Evolutionary conservation across 257 asterid species (phyloP).

Genomic region (Ophiorrhiza pumila): DNA sequence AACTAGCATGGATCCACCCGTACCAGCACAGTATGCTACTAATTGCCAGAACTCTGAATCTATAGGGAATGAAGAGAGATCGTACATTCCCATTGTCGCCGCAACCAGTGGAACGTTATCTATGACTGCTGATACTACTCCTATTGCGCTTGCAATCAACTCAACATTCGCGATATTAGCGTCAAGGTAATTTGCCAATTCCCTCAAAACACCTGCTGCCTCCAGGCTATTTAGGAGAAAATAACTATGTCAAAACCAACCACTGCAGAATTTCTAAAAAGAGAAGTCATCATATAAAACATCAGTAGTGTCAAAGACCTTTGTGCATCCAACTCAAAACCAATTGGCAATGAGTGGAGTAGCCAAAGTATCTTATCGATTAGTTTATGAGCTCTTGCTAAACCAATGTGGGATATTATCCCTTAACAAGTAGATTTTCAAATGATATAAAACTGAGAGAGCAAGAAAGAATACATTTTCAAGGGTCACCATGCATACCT

Average conservation of each 20-base stretch:
- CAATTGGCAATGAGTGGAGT: no score
- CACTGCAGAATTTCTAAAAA: neutral
- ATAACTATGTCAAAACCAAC: conserved; percentile 5
- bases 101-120: conserved; percentile 98
- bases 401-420: no score
- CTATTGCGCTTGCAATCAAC: conserved; percentile 85
- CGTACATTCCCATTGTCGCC: conserved; percentile 98
- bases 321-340: neutral
- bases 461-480: neutral
- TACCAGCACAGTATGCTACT: conserved; percentile 90
- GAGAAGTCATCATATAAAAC: neutral
- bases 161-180: conserved; percentile 59
- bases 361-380: no score
- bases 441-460: neutral
- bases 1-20: conserved; percentile 94
- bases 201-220: conserved; percentile 90
- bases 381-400: no score
- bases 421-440: neutral
- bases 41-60: conserved; percentile 98
- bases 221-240: conserved; percentile 58
- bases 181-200: conserved; percentile 90
- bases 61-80: conserved; percentile 67
- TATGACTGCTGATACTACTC: conserved; percentile 85
- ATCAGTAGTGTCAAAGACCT: no score
- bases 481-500: conserved; percentile 42